Conservation (phyloP, 495 filamentous ascomycete species). For the Neurospora cerealis region DNA sequence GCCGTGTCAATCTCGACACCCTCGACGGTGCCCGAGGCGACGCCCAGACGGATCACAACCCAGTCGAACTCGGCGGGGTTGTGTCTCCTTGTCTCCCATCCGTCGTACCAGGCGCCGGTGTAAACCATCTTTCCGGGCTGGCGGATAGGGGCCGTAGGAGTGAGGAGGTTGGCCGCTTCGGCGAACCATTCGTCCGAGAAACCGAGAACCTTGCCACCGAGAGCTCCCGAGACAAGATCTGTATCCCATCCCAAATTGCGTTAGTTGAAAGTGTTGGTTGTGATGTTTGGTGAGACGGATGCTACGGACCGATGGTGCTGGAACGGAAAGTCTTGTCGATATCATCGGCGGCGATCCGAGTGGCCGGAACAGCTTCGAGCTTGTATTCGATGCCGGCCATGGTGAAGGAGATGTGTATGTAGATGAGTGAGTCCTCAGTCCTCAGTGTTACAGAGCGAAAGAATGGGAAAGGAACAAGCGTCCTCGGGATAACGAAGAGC, state of each 20-base stretch:
- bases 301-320: conserved; percentile 52
- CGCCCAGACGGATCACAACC: conserved; percentile 72
- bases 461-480: background rate
- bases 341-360: conserved; percentile 40
- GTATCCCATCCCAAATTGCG: background rate
- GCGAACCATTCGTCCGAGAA: conserved; percentile 89
- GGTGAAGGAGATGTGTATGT: background rate
- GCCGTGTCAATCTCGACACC: conserved; percentile 83
- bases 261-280: background rate
- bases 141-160: conserved; percentile 61
- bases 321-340: conserved; percentile 67
- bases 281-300: background rate
- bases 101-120: conserved; percentile 89
- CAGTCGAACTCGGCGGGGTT: conserved; percentile 73
- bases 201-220: conserved; percentile 64
- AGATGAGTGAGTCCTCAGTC: background rate
- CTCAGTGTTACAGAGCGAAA: background rate
- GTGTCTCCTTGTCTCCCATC: conserved; percentile 88
- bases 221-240: conserved; percentile 68
- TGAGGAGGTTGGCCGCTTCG: conserved; percentile 68
- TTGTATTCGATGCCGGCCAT: conserved; percentile 33
- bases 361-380: conserved; percentile 36
- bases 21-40: conserved; percentile 61
- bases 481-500: conserved; percentile 2
- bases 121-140: conserved; percentile 75